phyloP scores from a whole-genome alignment of 352 stramenopile genomes.

The Pythium dissotocum region DNA sequence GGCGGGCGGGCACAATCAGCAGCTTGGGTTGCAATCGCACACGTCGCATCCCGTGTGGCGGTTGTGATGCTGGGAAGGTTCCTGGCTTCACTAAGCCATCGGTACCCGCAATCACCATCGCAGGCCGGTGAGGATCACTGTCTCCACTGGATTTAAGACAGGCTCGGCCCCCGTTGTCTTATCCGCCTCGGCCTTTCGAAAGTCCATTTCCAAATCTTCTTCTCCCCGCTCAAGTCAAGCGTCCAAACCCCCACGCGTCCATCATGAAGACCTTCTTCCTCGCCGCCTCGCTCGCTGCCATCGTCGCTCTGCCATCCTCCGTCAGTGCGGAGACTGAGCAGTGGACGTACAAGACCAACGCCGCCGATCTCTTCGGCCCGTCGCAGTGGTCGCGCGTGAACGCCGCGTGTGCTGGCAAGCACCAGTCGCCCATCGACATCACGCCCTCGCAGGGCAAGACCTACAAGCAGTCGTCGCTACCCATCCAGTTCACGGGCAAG shows the following conservation, averaged over 20 bases:
- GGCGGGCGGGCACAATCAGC: not conserved
- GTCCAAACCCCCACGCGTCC: not conserved
- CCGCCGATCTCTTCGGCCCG: not conserved
- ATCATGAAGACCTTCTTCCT: conserved; percentile 10
- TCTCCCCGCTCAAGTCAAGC: not conserved
- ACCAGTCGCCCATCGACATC: conserved; percentile 19
- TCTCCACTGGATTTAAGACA: not conserved
- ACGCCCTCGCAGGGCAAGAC: not conserved
- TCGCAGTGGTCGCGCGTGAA: not conserved
- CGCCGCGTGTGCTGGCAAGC: conserved; percentile 5
- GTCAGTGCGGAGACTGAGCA: not conserved
- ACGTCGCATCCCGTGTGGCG: not conserved
- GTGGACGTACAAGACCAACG: conserved; percentile 9
- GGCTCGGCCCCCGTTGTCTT: not conserved
- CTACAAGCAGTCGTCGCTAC: conserved; percentile 1
- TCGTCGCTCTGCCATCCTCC: not conserved
- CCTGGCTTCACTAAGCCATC: not conserved
- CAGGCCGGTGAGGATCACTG: not conserved
- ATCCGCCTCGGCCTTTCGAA: not conserved
- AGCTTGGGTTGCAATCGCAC: not conserved
- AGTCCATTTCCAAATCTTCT: conserved; percentile 6
- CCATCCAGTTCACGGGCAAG: conserved; percentile 10
- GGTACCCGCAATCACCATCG: not conserved
- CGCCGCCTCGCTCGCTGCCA: not conserved
- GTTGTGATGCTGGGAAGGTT: not conserved